A percentile compares a stretch with the other conserved stretches of the same genome.
These are phyloP conservation scores for Fomitopsis serialis DNA, from an alignment of 768 basidiomycete genomes.

Conservation along the genomic window DNA sequence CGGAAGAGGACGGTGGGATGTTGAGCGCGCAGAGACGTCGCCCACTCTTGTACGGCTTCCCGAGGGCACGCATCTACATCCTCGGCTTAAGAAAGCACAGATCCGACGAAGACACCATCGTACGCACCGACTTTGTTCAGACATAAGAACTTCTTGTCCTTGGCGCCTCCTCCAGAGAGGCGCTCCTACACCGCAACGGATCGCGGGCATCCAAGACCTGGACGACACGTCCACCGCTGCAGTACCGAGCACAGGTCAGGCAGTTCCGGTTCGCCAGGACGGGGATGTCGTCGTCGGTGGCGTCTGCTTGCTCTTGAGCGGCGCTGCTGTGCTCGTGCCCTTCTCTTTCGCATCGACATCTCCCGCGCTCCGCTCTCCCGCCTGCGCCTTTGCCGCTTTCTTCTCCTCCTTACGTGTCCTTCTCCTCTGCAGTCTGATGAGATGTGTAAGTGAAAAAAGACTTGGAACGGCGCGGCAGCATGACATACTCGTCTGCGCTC, in stretches of 20 bases:
- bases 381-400: slow-evolving; percentile 37
- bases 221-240: slow-evolving; percentile 74
- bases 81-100: neutral
- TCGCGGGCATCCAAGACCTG: slow-evolving; percentile 85
- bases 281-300: slow-evolving; percentile 49
- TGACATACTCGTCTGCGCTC: slow-evolving; percentile 68
- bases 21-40: slow-evolving; percentile 48
- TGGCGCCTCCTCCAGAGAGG: slow-evolving; percentile 51
- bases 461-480: neutral
- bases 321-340: neutral
- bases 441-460: neutral
- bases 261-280: slow-evolving; percentile 58
- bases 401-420: slow-evolving; percentile 60
- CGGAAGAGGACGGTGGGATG: slow-evolving; percentile 70
- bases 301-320: slow-evolving; percentile 16
- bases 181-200: slow-evolving; percentile 66
- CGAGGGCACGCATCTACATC: slow-evolving; percentile 69
- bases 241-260: slow-evolving; percentile 62
- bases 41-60: slow-evolving; percentile 72
- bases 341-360: slow-evolving; percentile 14
- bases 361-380: slow-evolving; percentile 17
- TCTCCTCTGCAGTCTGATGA: slow-evolving; percentile 71
- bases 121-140: slow-evolving; percentile 84
- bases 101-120: neutral
- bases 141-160: slow-evolving; percentile 47